Base-by-base conservation (phyloP, 2,329 filamentous ascomycete species). In the Daldinia sp. region DNA sequence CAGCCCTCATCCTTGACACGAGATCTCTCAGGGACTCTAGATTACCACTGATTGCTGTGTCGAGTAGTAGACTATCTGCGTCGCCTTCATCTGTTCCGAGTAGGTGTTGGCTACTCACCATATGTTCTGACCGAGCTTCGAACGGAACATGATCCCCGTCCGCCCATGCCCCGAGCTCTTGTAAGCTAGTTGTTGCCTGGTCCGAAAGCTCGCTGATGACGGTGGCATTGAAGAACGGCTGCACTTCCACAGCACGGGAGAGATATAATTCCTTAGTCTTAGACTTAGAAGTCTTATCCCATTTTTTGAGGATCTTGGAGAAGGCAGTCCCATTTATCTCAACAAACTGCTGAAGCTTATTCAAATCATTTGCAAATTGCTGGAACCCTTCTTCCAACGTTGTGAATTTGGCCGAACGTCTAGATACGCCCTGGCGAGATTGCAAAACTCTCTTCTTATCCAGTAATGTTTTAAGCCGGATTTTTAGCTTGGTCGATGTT, bases 231-330 rank as follows among this genome's bases (percentile, higher is more conserved):
- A 98, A 99, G 80, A 97, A 98, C 6, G 96, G 96, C 77, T 98
- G 96, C 6, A 98, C 94, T 80, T 99, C 96, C 70, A 99, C 95
- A 7, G 96, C 96, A 67, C 96, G 88, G 9, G 97, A 97, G 39
- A 99, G 89, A 78, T 98, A 99, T 44, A 98, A 88, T 82, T 98
- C 96, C 81, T 99, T 99, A 67, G 96, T 98, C 80, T 95, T 95
- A 58, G 95, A 98, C 86, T 98, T 99, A 74, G 95, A 98, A 1
- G 94, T 98, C 87, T 99, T 99, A 82, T 99, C 96, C 96, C 96
- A 99, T 88, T 99, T 99, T 83, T 99, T 99, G 71, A 99, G 84
- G 67, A 99, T 99, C 81, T 99, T 99, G 30, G 95, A 98, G 79
- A 98, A 98, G 15, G 94, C 96, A 1, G 93, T 98, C 76, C 96